phyloP scores from a whole-genome alignment of 179 eudicot species.

The Spinacia oleracea region DNA sequence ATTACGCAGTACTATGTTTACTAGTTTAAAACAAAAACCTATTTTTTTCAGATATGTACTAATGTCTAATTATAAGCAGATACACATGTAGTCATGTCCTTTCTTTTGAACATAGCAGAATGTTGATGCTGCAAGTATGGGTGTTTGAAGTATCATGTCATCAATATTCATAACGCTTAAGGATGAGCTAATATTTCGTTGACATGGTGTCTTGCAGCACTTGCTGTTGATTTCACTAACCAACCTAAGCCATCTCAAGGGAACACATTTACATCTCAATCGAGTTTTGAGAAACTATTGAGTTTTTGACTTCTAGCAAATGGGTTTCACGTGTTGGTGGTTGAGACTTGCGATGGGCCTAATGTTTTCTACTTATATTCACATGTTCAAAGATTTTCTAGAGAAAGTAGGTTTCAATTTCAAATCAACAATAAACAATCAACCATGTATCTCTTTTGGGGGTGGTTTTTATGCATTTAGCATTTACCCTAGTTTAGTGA shows the following conservation, averaged over 20 bases:
- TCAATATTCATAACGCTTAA: background rate
- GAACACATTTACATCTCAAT: background rate
- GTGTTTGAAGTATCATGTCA: background rate
- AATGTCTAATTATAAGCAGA: background rate
- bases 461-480: background rate
- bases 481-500: background rate
- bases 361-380: background rate
- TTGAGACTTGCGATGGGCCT: background rate
- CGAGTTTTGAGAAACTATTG: background rate
- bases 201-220: background rate
- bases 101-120: background rate
- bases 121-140: background rate
- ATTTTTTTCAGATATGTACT: background rate
- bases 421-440: background rate
- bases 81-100: background rate
- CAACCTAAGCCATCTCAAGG: too few species aligned
- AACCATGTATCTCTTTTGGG: background rate
- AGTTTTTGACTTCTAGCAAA: background rate
- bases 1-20: background rate
- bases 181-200: background rate
- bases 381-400: background rate
- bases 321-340: background rate
- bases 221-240: too few species aligned
- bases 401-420: background rate
- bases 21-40: background rate